Evolutionary conservation across 306 rosid species (phyloP).

Genomic region (Lagenaria siceraria): DNA sequence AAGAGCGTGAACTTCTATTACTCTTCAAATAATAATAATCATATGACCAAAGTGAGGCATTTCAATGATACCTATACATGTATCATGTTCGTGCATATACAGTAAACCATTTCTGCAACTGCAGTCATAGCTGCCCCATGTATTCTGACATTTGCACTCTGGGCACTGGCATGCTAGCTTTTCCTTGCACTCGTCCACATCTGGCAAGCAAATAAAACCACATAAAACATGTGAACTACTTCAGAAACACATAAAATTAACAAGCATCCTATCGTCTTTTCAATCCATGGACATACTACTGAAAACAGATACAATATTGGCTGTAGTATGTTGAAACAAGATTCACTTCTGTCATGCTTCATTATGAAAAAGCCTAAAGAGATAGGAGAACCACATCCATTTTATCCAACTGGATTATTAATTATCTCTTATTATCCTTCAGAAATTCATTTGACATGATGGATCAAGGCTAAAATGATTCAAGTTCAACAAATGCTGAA

Average conservation of each 20-base stretch:
- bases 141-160: constrained; percentile 69
- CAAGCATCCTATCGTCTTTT: not conserved
- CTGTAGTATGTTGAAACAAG: not conserved
- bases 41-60: not conserved
- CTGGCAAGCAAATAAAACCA: constrained; percentile 29
- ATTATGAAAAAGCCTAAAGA: not conserved
- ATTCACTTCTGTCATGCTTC: not conserved
- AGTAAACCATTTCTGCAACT: constrained; percentile 53
- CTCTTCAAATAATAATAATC: not conserved
- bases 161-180: constrained; percentile 68
- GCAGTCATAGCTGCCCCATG: constrained; percentile 89
- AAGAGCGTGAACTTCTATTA: not conserved
- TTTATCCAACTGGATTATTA: not conserved
- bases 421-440: not conserved
- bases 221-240: not conserved
- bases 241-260: not conserved
- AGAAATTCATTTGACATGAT: not conserved
- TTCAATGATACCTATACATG: constrained; percentile 42
- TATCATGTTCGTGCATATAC: constrained; percentile 63
- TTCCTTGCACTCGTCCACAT: constrained; percentile 80
- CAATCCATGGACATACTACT: not conserved
- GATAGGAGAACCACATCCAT: not conserved
- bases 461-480: not conserved
- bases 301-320: not conserved
- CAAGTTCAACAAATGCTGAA: not conserved